A percentile compares a stretch with the other conserved stretches of the same genome.
Conservation (phyloP, 371 early-diverging fungal species). For the Mucor ambiguus region DNA sequence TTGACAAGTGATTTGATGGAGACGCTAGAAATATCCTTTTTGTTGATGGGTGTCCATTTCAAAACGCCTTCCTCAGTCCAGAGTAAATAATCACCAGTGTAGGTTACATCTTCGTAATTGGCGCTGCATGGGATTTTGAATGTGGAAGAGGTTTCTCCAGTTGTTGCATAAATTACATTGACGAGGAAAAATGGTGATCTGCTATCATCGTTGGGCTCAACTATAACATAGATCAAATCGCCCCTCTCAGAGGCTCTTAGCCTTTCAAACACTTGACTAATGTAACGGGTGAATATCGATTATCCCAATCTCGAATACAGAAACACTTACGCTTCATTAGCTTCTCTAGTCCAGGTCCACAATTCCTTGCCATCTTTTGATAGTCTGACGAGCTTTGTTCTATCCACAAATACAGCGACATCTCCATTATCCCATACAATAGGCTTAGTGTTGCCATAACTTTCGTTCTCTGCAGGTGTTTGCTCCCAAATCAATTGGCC, state of each 20-base stretch:
- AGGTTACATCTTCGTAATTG: slow-evolving; percentile 17
- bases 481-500: slow-evolving; percentile 30
- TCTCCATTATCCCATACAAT: slow-evolving; percentile 25
- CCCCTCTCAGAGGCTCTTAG: slow-evolving; percentile 15
- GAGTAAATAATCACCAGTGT: slow-evolving; percentile 30
- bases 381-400: slow-evolving; percentile 12
- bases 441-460: slow-evolving; percentile 7
- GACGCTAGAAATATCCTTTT: slow-evolving; percentile 25
- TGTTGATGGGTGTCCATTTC: slow-evolving; percentile 39
- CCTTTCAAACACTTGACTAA: slow-evolving; percentile 13
- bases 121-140: slow-evolving; percentile 20
- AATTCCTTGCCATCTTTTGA: slow-evolving; percentile 25
- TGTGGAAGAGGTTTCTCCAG: slow-evolving; percentile 20
- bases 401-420: slow-evolving; percentile 14
- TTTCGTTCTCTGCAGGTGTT: slow-evolving; percentile 7
- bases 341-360: slow-evolving; percentile 24
- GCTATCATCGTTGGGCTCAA: slow-evolving; percentile 15
- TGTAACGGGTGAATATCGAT: not conserved
- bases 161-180: slow-evolving; percentile 16
- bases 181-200: slow-evolving; percentile 16
- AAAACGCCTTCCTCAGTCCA: slow-evolving; percentile 41
- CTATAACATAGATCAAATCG: slow-evolving; percentile 17
- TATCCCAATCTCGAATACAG: not conserved
- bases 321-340: slow-evolving; percentile 16
- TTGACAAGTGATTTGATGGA: slow-evolving; percentile 18